Percentiles rank a stretch among this genome's conserved stretches.
Conservation (phyloP, 176 grass and related monocot genomes). For the Panicum miliaceum region DNA sequence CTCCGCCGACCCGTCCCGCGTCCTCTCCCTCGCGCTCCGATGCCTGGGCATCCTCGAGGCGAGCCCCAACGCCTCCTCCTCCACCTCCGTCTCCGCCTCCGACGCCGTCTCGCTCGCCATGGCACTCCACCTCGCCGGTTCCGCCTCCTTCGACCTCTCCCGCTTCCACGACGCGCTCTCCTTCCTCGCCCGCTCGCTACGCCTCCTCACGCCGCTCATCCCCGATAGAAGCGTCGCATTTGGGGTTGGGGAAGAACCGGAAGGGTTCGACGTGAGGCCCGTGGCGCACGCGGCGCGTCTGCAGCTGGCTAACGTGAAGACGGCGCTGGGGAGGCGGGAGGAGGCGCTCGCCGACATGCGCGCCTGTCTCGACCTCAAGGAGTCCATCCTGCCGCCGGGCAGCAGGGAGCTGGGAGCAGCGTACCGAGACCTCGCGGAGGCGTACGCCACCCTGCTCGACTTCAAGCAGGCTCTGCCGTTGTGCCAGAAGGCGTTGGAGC, state of each 20-base stretch:
- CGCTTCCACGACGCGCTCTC: slow-evolving; percentile 90
- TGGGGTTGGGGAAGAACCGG: background rate
- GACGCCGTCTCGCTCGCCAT: slow-evolving; percentile 81
- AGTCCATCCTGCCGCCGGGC: slow-evolving; percentile 72
- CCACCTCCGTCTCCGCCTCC: slow-evolving; percentile 25
- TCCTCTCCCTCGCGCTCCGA: slow-evolving; percentile 72
- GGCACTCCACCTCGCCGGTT: slow-evolving; percentile 87
- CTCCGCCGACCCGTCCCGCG: slow-evolving; percentile 47
- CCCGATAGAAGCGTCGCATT: slow-evolving; percentile 14
- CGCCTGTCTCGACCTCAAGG: slow-evolving; percentile 77
- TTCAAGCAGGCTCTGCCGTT: slow-evolving; percentile 83
- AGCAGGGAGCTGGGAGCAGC: slow-evolving; percentile 74
- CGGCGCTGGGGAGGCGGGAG: slow-evolving; percentile 86
- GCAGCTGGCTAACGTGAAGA: slow-evolving; percentile 83
- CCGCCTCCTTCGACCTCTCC: slow-evolving; percentile 72
- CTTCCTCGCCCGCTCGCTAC: slow-evolving; percentile 69
- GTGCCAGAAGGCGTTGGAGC: slow-evolving; percentile 77
- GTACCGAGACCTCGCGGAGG: slow-evolving; percentile 77
- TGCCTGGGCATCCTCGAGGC: slow-evolving; percentile 67
- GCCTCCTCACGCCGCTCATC: slow-evolving; percentile 52
- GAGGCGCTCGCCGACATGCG: slow-evolving; percentile 80
- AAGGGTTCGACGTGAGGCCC: slow-evolving; percentile 73
- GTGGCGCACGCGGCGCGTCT: slow-evolving; percentile 80
- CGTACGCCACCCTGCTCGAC: slow-evolving; percentile 74
- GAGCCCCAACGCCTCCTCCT: slow-evolving; percentile 30